Conservation (phyloP, 257 asterid genomes). For the Solanum pennellii region DNA sequence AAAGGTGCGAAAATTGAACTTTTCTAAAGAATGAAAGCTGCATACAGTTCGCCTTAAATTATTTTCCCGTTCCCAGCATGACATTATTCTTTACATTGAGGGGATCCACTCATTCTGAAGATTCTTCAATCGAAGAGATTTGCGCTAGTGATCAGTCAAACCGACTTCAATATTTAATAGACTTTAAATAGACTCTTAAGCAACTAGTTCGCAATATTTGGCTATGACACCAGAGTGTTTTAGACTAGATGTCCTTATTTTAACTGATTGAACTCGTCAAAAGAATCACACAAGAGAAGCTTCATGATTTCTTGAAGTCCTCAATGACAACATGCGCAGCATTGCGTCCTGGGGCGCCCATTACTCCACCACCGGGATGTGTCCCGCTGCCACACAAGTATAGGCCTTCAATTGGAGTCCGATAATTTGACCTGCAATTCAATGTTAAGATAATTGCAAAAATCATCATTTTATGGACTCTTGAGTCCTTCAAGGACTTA, state of each 20-base stretch:
- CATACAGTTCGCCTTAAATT: neutral
- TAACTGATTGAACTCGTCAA: neutral
- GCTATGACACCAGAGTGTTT: neutral
- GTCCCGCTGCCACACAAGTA: slow-evolving; percentile 92
- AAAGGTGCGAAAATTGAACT: neutral
- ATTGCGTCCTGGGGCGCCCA: slow-evolving; percentile 94
- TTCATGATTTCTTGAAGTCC: slow-evolving; percentile 37
- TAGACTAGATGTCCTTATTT: neutral
- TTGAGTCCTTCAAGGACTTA: neutral
- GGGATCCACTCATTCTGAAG: neutral
- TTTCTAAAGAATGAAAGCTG: neutral
- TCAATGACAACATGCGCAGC: slow-evolving; percentile 67
- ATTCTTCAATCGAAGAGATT: neutral
- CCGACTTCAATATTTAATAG: neutral
- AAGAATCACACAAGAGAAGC: neutral
- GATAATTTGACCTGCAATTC: slow-evolving; percentile 63
- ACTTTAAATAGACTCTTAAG: neutral
- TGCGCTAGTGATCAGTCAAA: neutral
- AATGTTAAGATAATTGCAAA: neutral
- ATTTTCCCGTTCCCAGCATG: neutral
- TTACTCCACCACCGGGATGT: slow-evolving; percentile 97
- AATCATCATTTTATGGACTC: neutral
- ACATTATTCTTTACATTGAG: neutral
- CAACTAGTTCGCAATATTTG: neutral
- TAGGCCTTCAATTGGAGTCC: slow-evolving; percentile 71